Conservation (phyloP, 345 rosid species). For the Syzygium grande region DNA sequence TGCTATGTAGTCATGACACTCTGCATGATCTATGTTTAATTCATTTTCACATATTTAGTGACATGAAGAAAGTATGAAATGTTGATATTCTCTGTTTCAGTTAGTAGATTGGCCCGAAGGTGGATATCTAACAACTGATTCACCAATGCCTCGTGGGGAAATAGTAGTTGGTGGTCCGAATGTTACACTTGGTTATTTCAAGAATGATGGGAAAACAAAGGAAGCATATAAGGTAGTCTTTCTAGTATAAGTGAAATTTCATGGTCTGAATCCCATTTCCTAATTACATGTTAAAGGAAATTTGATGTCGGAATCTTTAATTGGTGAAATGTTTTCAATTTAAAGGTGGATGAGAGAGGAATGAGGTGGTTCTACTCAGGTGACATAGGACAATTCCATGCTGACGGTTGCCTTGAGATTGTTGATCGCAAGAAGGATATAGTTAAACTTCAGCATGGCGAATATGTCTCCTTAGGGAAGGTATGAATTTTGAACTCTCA, state of each 20-base stretch:
- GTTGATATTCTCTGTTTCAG: constrained; percentile 31
- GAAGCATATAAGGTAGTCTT: constrained; percentile 80
- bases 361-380: constrained; percentile 99
- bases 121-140: constrained; percentile 62
- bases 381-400: constrained; percentile 83
- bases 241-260: neutral
- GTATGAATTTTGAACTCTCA: constrained; percentile 21
- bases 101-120: constrained; percentile 97
- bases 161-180: constrained; percentile 90
- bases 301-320: neutral
- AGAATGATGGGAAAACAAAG: constrained; percentile 75
- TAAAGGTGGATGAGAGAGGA: constrained; percentile 87
- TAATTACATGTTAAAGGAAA: neutral
- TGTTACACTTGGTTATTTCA: constrained; percentile 89
- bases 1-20: neutral
- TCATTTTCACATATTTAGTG: neutral
- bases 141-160: constrained; percentile 96
- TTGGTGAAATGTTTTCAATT: neutral
- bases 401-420: constrained; percentile 98
- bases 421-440: constrained; percentile 95
- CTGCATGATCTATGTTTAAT: neutral
- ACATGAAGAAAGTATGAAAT: neutral
- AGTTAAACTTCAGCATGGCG: constrained; percentile 97
- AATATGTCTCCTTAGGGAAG: constrained; percentile 96
- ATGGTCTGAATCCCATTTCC: neutral